Evolutionary conservation across 202 grass and related monocot species (phyloP), one percentile per base, ranked within the genome.

Genomic region (Carex sylvatica): DNA sequence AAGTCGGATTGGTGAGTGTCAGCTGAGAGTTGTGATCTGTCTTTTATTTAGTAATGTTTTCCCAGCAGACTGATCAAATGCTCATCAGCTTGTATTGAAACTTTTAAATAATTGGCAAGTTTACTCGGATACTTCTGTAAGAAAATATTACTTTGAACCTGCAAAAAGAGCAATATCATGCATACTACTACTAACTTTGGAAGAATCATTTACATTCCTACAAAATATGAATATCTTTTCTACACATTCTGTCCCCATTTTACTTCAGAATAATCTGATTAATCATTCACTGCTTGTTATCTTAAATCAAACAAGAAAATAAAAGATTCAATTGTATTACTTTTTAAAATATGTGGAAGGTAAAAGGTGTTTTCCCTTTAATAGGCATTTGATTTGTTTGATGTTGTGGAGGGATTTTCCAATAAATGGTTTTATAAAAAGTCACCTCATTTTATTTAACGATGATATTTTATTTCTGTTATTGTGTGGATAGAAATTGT

Each of bases 1-100:
- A 93, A 83, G 85, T 93, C 65, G 86, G 87, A 79, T 83, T 99
- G 91, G 96, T 99, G 84, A 18, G 82, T 89, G 55, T 54, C 44
- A 56, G 24, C 20, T 81, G 66, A 81, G 0, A 74, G 13, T 54
- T 54, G 13, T 24, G 86, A 35, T 59, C 77, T 54, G 40, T 61
- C 15, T 78, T 18, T 70, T 1, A 22, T 59, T 88, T 31, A 61
- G 30, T 8, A 12, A 26, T 20, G 3, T 51, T 70, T 82, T 66
- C 23, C 63, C 20, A 22, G 73, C 23, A 19, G 7, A 56, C 15
- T n/a, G 16, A 53, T 71, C 71, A 53, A 28, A 74, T 53, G 71
- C 5, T 40, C 14, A 31, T 22, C 23, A 5, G 4, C 4, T 31
- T 31, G 61, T 9, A 54, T 16, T 13, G 13, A n/a, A 68, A 40